phyloP scores from a whole-genome alignment of 2,329 filamentous ascomycete genomes.

The Diaporthe citriasiana region DNA sequence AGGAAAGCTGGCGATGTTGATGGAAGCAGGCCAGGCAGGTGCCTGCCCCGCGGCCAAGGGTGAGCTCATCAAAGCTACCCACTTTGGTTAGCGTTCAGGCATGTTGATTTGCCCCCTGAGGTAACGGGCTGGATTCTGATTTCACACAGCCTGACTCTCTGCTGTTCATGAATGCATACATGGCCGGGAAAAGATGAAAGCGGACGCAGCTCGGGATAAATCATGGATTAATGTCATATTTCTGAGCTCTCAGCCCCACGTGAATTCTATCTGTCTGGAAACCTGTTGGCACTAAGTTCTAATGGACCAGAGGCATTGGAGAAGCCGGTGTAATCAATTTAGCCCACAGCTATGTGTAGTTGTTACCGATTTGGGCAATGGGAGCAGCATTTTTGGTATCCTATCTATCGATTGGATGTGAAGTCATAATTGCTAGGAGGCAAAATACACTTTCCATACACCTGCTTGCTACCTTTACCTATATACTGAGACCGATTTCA shows the following conservation, averaged over 20 bases:
- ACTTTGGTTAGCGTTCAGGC: slow-evolving; percentile 24
- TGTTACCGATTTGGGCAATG: background rate
- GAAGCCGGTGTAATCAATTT: background rate
- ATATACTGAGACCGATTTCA: background rate
- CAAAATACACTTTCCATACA: background rate
- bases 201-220: no score
- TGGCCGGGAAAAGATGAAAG: no score
- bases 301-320: background rate
- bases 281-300: background rate
- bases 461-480: background rate
- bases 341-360: no score
- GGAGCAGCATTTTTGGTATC: background rate
- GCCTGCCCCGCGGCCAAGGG: slow-evolving; percentile 23
- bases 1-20: slow-evolving; percentile 29
- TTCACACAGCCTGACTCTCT: background rate
- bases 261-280: background rate
- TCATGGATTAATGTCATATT: no score
- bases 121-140: background rate
- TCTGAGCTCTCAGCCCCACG: background rate
- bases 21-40: slow-evolving; percentile 17
- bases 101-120: background rate
- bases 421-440: background rate
- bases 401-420: background rate
- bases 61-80: slow-evolving; percentile 32
- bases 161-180: background rate